These are phyloP conservation scores for Penicillium taxi DNA, from an alignment of 495 filamentous ascomycete species.

Conservation along the genomic window DNA sequence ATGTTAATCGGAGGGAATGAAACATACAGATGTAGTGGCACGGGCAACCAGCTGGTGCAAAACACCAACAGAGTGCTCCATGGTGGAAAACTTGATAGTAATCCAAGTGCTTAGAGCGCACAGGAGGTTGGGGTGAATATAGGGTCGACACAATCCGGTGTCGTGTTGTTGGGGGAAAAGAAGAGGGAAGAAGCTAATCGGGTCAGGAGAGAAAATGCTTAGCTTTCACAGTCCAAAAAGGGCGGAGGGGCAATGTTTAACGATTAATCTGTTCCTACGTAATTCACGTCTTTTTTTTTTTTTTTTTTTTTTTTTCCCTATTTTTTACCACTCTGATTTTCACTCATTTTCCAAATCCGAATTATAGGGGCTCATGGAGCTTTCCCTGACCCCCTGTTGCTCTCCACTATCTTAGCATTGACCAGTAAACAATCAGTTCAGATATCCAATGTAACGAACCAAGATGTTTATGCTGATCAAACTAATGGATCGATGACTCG, in stretches of 20 bases:
- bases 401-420: too few relatives aligned
- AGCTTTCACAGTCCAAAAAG: constrained; percentile 15
- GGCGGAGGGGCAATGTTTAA: constrained; percentile 15
- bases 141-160: too few relatives aligned
- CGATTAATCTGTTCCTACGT: too few relatives aligned
- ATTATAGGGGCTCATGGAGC: too few relatives aligned
- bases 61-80: constrained; percentile 20
- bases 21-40: constrained; percentile 12
- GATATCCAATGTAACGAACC: too few relatives aligned
- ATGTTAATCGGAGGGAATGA: neutral
- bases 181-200: constrained; percentile 6
- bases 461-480: too few relatives aligned
- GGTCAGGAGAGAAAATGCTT: constrained; percentile 2
- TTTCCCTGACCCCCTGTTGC: too few relatives aligned
- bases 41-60: constrained; percentile 24
- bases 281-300: constrained; percentile 1
- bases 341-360: too few relatives aligned
- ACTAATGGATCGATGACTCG: constrained; percentile 22
- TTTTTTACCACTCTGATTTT: too few relatives aligned
- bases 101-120: too few relatives aligned
- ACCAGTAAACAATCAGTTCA: too few relatives aligned
- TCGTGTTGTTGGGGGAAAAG: constrained; percentile 1
- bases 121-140: too few relatives aligned
- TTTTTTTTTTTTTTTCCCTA: constrained; percentile 1
- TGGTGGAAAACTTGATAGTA: constrained; percentile 9